Evolutionary conservation across 2,329 filamentous ascomycete genomes (phyloP), one percentile per base, ranked within the genome.

Genomic region (Hymenoscyphus salicellus): DNA sequence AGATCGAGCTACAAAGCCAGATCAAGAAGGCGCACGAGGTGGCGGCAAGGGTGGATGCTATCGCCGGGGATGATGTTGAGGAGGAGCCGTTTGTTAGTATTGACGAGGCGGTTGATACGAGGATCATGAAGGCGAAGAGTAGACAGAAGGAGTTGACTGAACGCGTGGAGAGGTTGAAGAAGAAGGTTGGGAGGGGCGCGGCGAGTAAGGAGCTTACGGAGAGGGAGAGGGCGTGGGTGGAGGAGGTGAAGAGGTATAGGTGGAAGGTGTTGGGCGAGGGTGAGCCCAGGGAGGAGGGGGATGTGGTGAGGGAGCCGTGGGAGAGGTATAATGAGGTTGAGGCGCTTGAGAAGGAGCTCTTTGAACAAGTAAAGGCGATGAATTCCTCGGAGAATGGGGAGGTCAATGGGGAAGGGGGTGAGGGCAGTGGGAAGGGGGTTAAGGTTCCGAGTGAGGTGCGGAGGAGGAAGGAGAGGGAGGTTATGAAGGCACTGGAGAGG

Each of bases 1-100:
- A 89, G 71, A 79, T 81, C 20, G 89, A 93, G 72, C 81, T 93
- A 52, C 81, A 80, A 68, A 84, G 87, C 66, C 90, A 93, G 73
- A 83, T 93, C 28, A 79, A 78, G 66, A 86, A 88, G 69, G 87
- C 86, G 32, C 85, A 86, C 62, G 85, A 89, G 71, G 83, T 91
- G 49, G 86, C 86, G 73, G 79, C 81, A 46, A 85, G 86, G 69
- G 86, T 93, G 33, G 89, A 93, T 68, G 81, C 81, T 49, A 85
- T 92, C 64, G 86, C 84, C 5, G 86, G 86, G 3, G 82, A 83
- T 55, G 85, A 88, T 64, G 79, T 80, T 5, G 79, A 80, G 23
- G 79, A 82, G 55, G 80, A 79, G n/a, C 82, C 84, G 64, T 76
- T 79, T 6, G 66, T 76, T 7, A 76, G 79, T 11, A 84, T 82